Conservation (phyloP, 1,139 yeast species). For the Candida sp. region DNA sequence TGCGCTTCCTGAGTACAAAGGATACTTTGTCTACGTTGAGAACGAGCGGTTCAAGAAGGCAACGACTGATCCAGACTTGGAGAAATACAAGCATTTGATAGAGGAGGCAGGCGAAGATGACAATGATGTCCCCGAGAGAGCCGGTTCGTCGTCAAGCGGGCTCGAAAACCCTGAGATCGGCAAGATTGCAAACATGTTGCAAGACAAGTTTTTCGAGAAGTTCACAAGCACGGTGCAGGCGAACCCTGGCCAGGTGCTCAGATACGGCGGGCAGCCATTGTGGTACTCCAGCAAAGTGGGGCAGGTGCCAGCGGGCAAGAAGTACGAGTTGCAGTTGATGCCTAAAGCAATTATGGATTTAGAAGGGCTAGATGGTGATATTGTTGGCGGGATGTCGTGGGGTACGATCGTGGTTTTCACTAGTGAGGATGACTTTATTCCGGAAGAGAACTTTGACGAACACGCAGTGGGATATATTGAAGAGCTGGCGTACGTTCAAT, state of each 20-base stretch:
- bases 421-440: conserved; percentile 71
- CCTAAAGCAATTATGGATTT: conserved; percentile 89
- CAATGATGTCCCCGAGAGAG: not conserved
- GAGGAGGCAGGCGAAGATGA: conserved; percentile 34
- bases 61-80: conserved; percentile 42
- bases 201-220: conserved; percentile 79
- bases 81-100: conserved; percentile 52
- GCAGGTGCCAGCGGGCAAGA: conserved; percentile 31
- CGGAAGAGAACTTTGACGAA: conserved; percentile 55
- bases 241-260: conserved; percentile 84
- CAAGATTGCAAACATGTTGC: conserved; percentile 57
- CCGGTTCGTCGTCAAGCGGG: conserved; percentile 18
- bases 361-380: conserved; percentile 51
- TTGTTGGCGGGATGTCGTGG: conserved; percentile 92
- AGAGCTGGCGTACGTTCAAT: conserved; percentile 95
- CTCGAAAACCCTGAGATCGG: conserved; percentile 36
- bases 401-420: conserved; percentile 91
- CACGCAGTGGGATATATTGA: conserved; percentile 82
- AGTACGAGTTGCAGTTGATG: conserved; percentile 90
- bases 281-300: conserved; percentile 69
- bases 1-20: conserved; percentile 57
- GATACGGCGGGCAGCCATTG: conserved; percentile 83
- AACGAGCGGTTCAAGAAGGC: conserved; percentile 56
- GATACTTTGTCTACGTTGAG: conserved; percentile 71
- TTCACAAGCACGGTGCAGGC: conserved; percentile 76